phyloP scores from a whole-genome alignment of 768 basidiomycete species.

The Hygrophoropsis aurantiaca region DNA sequence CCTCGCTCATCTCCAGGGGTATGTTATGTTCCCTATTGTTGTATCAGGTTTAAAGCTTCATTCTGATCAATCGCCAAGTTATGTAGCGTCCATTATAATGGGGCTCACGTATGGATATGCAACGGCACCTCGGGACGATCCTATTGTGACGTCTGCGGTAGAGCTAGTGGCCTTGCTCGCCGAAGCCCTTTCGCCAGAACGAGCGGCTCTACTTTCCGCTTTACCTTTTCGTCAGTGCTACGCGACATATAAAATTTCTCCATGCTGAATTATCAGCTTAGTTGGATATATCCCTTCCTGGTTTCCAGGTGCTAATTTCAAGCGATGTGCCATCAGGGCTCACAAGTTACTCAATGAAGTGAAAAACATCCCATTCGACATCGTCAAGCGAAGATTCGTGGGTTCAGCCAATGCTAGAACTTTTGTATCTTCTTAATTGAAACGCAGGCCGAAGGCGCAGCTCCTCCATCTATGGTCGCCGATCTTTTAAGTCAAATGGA shows the following conservation, averaged over 20 bases:
- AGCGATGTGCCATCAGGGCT: not conserved
- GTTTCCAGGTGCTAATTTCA: slow-evolving; percentile 13
- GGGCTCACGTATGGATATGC: slow-evolving; percentile 9
- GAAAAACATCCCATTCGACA: slow-evolving; percentile 12
- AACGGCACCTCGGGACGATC: slow-evolving; percentile 5
- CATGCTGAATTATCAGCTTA: not conserved
- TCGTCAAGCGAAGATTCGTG: slow-evolving; percentile 13
- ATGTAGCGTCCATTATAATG: slow-evolving; percentile 7
- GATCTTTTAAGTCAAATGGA: slow-evolving; percentile 2
- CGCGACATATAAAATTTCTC: not conserved
- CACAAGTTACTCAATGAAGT: slow-evolving; percentile 1
- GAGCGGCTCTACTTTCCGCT: not conserved
- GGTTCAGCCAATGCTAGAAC: not conserved
- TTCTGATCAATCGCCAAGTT: not conserved
- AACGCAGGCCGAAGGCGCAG: slow-evolving; percentile 1
- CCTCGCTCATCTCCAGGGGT: slow-evolving; percentile 2
- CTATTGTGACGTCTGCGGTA: slow-evolving; percentile 1
- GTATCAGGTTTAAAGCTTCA: not conserved
- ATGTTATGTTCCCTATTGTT: not conserved
- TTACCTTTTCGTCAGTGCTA: slow-evolving; percentile 20
- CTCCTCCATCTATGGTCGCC: slow-evolving; percentile 8
- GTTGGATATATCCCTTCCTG: slow-evolving; percentile 22
- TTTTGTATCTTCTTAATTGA: not conserved
- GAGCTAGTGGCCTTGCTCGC: not conserved
- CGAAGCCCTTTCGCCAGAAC: slow-evolving; percentile 3